Evolutionary conservation across 495 filamentous ascomycete species (phyloP), one percentile per base, ranked within the genome.

Genomic region (Podospora pseudoanserina): DNA sequence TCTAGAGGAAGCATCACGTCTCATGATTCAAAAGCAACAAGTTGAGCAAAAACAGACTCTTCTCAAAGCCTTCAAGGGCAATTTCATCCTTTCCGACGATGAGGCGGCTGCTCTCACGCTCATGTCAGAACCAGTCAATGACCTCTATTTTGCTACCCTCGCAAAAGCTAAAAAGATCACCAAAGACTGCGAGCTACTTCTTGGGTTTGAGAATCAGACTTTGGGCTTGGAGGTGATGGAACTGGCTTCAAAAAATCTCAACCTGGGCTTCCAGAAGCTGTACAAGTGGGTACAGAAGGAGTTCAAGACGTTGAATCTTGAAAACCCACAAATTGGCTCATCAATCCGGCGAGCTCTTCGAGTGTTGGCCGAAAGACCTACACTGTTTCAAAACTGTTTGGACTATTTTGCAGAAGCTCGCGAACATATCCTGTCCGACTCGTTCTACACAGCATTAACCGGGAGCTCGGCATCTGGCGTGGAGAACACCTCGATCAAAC

Each of bases 261-360:
- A 97, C 75, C 85, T 85, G 15, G 94, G 91, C 15, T 98, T 96
- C 74, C 94, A 98, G 77, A 98, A 97, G 77, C 83, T 98, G 11
- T 97, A 94, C 77, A 86, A 89, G 68, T 98, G 96, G 96, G 90
- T 96, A 9, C 93, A 97, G 77, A 87, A 89, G 39, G 94, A 98
- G 73, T 93, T 99, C 81, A 94, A 94, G 76, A 88, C 89, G 1
- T 79, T 98, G 59, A 96, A 97, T 75, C 85, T 99, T 15, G 96
- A 98, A 76, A 97, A 93, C 74, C 94, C 94, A 4, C 93, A 96
- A 67, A 93, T 99, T 70, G 94, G 89, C 72, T 86, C 91, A 32
- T 86, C 92, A 13, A 93, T 99, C 55, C 86, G 94, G 34, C 88
- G 90, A 60, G 92, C 93, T 16, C 82, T 99, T 32, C 87, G 93